phyloP scores from a whole-genome alignment of 805 yeast genomes.

The Priceomyces haplophilus region DNA sequence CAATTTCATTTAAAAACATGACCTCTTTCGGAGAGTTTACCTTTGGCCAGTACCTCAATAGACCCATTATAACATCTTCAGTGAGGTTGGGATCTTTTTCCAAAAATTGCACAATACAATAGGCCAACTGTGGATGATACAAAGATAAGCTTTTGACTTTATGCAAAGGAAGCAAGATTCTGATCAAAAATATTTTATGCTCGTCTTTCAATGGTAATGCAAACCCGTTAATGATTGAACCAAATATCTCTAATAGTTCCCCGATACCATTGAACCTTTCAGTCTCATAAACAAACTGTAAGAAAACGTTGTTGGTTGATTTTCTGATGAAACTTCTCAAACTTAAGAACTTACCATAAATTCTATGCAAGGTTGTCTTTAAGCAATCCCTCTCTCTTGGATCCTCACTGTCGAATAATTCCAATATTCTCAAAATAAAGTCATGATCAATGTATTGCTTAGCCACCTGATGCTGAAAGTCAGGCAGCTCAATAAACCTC shows the following conservation, averaged over 20 bases:
- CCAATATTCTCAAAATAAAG: slow-evolving; percentile 76
- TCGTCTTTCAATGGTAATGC: slow-evolving; percentile 97
- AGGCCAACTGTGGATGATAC: slow-evolving; percentile 95
- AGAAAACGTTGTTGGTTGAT: slow-evolving; percentile 85
- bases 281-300: slow-evolving; percentile 92
- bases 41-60: slow-evolving; percentile 95
- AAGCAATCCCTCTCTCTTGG: slow-evolving; percentile 93
- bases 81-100: slow-evolving; percentile 92
- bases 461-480: slow-evolving; percentile 89
- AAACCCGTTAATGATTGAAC: slow-evolving; percentile 95
- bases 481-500: slow-evolving; percentile 90
- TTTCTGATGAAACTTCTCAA: slow-evolving; percentile 88
- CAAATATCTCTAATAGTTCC: slow-evolving; percentile 89
- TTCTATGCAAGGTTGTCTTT: slow-evolving; percentile 92
- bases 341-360: slow-evolving; percentile 90
- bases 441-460: slow-evolving; percentile 91
- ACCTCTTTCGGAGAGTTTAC: slow-evolving; percentile 92
- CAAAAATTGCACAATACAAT: slow-evolving; percentile 92
- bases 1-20: slow-evolving; percentile 92
- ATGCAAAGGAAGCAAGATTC: slow-evolving; percentile 88
- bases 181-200: slow-evolving; percentile 83
- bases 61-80: slow-evolving; percentile 94
- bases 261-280: slow-evolving; percentile 95
- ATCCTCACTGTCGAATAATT: slow-evolving; percentile 93
- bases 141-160: slow-evolving; percentile 84